phyloP scores from a whole-genome alignment of 2,329 filamentous ascomycete genomes.

The Cadophora gregata region DNA sequence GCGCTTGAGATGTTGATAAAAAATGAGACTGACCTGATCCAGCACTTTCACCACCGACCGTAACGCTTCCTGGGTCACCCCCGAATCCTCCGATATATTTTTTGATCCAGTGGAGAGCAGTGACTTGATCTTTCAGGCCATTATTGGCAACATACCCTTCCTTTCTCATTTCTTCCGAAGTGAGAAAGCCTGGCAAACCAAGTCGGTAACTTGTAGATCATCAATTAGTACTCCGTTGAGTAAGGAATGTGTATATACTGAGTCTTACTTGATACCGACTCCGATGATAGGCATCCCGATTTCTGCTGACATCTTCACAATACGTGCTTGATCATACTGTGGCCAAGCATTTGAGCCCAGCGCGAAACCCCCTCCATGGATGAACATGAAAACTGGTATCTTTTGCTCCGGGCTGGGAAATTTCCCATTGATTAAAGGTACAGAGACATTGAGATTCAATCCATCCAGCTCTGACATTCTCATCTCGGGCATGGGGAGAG shows the following conservation, averaged over 20 bases:
- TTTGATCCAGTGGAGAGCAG: slow-evolving; percentile 42
- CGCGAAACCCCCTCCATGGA: slow-evolving; percentile 58
- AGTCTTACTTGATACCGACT: slow-evolving; percentile 51
- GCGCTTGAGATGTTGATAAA: background rate
- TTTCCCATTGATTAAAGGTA: slow-evolving; percentile 45
- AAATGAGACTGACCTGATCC: slow-evolving; percentile 48
- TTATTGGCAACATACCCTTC: slow-evolving; percentile 52
- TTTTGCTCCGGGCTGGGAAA: slow-evolving; percentile 34
- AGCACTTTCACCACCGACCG: slow-evolving; percentile 52
- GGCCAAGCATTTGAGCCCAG: slow-evolving; percentile 59
- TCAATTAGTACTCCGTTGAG: background rate
- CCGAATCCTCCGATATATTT: slow-evolving; percentile 43
- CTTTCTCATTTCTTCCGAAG: slow-evolving; percentile 52
- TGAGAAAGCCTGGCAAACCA: slow-evolving; percentile 51
- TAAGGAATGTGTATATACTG: background rate
- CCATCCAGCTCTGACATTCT: slow-evolving; percentile 55
- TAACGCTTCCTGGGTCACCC: slow-evolving; percentile 42
- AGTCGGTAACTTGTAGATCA: slow-evolving; percentile 51
- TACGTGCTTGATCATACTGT: slow-evolving; percentile 53
- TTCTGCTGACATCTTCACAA: slow-evolving; percentile 53
- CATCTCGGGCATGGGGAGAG: slow-evolving; percentile 48
- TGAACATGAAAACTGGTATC: slow-evolving; percentile 57
- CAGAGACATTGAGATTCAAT: slow-evolving; percentile 58
- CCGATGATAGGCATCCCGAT: slow-evolving; percentile 54
- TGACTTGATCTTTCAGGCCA: slow-evolving; percentile 48